Conservation (phyloP, 73 alveolate species). For the Tetrahymena thermophila region DNA sequence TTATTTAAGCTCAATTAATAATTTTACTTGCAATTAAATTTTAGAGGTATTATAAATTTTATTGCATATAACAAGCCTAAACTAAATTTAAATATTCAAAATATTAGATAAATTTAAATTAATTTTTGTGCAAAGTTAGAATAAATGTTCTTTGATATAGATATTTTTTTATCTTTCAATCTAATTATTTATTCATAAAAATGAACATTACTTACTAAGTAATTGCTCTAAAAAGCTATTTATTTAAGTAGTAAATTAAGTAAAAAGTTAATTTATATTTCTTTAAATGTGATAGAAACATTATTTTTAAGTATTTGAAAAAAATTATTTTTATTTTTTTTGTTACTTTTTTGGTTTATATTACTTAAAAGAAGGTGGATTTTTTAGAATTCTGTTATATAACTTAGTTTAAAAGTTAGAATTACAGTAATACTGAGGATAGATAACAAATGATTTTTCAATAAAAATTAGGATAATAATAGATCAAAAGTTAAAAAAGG, state of each 20-base stretch:
- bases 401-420: neutral
- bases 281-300: too few relatives aligned
- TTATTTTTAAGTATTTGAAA: too few relatives aligned
- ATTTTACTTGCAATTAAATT: too few relatives aligned
- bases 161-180: neutral
- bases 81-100: neutral
- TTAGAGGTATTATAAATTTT: too few relatives aligned
- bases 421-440: neutral
- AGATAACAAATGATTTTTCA: neutral
- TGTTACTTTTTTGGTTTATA: too few relatives aligned
- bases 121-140: neutral
- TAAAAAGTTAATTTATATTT: too few relatives aligned
- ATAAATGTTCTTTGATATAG: neutral
- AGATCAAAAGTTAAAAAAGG: neutral
- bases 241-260: too few relatives aligned
- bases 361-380: too few relatives aligned
- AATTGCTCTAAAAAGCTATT: neutral
- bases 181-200: too few relatives aligned
- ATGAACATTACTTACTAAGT: neutral
- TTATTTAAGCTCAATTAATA: too few relatives aligned
- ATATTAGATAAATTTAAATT: too few relatives aligned
- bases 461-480: neutral
- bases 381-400: neutral
- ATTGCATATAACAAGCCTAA: neutral
- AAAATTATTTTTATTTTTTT: too few relatives aligned